A percentile compares a stretch with the other conserved stretches of the same genome.
phyloP scores from a whole-genome alignment of 805 yeast genomes.

The Starmerella bombi region DNA sequence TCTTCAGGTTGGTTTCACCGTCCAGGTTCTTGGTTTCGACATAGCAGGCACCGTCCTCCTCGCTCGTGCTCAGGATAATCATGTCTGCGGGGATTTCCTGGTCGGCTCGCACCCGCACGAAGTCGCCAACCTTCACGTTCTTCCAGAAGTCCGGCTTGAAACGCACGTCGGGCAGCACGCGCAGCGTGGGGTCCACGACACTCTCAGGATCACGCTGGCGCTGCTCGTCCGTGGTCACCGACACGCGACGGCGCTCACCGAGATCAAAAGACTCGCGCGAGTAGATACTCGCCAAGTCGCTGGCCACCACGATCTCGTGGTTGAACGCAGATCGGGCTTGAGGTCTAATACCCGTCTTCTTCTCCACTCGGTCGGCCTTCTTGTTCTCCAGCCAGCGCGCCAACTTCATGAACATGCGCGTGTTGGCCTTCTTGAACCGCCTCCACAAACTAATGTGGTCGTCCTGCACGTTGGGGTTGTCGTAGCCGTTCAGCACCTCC shows the following conservation, averaged over 20 bases:
- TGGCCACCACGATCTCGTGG: conserved; percentile 17
- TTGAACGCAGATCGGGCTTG: conserved; percentile 12
- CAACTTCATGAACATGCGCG: conserved; percentile 18
- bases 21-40: conserved; percentile 63
- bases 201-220: conserved; percentile 15
- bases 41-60: conserved; percentile 55
- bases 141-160: conserved; percentile 56
- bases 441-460: conserved; percentile 56
- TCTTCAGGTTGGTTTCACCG: conserved; percentile 68
- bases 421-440: conserved; percentile 43
- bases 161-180: conserved; percentile 28
- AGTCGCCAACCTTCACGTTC: conserved; percentile 63
- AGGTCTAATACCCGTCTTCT: conserved; percentile 20
- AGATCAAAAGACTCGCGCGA: conserved; percentile 19
- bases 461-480: conserved; percentile 46
- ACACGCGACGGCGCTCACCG: conserved; percentile 16
- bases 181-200: conserved; percentile 21
- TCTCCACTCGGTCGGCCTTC: conserved; percentile 18
- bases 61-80: conserved; percentile 53
- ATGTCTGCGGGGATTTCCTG: conserved; percentile 75
- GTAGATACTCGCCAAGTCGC: conserved; percentile 18
- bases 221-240: conserved; percentile 1
- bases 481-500: conserved; percentile 43
- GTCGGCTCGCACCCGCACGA: conserved; percentile 52
- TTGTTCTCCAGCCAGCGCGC: conserved; percentile 19